A percentile compares a stretch with the other conserved stretches of the same genome.
Evolutionary conservation across 1,139 yeast species (phyloP).

Genomic region (Casaregolazyma lundiana): DNA sequence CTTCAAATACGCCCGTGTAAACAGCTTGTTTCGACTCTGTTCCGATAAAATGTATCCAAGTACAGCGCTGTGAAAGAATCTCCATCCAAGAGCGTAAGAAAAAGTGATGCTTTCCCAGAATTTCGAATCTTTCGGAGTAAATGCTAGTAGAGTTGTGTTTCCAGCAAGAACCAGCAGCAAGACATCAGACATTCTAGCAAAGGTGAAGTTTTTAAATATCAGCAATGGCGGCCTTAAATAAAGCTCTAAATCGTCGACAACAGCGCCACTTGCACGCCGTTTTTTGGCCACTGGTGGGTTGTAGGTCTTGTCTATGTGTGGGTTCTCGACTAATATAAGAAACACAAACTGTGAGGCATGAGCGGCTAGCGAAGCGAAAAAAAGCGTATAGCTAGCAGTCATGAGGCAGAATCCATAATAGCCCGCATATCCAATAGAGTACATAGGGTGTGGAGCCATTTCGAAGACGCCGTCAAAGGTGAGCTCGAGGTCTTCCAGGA

Average conservation of each 20-base stretch:
- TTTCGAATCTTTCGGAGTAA: constrained; percentile 34
- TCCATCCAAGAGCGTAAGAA: constrained; percentile 45
- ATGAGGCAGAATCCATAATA: constrained; percentile 81
- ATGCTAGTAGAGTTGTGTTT: constrained; percentile 45
- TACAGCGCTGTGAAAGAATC: constrained; percentile 50
- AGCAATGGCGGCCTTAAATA: constrained; percentile 46
- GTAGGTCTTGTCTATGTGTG: constrained; percentile 82
- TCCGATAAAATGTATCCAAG: constrained; percentile 51
- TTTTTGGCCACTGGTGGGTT: constrained; percentile 33
- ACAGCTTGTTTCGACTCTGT: constrained; percentile 60
- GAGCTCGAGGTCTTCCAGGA: constrained; percentile 71
- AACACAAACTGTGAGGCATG: constrained; percentile 78
- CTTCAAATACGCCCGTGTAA: constrained; percentile 63
- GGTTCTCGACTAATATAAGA: constrained; percentile 73
- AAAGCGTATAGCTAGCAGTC: constrained; percentile 68
- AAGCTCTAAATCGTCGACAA: constrained; percentile 1
- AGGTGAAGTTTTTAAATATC: constrained; percentile 56
- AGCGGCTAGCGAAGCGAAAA: constrained; percentile 68
- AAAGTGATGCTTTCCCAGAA: constrained; percentile 39
- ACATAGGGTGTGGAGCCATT: constrained; percentile 93
- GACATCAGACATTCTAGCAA: constrained; percentile 62
- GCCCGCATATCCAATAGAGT: constrained; percentile 84
- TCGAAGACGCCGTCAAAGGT: constrained; percentile 90
- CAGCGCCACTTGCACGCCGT: constrained; percentile 15
- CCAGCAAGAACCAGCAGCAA: constrained; percentile 47